These are phyloP conservation scores for Seminavis robusta DNA, from an alignment of 108 stramenopile genomes.

Conservation along the genomic window DNA sequence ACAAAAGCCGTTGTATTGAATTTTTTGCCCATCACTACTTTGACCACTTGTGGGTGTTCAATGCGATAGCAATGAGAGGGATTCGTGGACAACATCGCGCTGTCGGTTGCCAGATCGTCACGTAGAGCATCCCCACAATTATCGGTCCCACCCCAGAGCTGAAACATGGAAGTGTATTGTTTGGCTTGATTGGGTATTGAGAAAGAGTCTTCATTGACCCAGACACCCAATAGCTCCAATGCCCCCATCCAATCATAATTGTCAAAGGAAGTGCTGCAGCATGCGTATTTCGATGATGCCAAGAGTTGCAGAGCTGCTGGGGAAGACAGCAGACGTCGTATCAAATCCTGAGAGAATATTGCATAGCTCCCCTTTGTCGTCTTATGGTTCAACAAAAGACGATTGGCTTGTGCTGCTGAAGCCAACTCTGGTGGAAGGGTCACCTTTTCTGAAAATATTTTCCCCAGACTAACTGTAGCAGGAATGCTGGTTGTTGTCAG, in stretches of 20 bases:
- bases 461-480: neutral
- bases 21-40: too few species aligned
- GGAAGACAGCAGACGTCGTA: constrained; percentile 15
- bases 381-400: too few species aligned
- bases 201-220: too few species aligned
- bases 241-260: constrained; percentile 48
- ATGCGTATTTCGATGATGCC: constrained; percentile 38
- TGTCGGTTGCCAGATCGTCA: too few species aligned
- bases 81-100: constrained; percentile 27
- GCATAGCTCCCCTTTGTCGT: constrained; percentile 41
- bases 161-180: constrained; percentile 32
- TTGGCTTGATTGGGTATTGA: constrained; percentile 20
- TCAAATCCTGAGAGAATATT: constrained; percentile 14
- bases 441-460: neutral
- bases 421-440: too few species aligned
- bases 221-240: constrained; percentile 24
- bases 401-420: too few species aligned
- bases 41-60: constrained; percentile 18
- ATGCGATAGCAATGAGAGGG: constrained; percentile 16
- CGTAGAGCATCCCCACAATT: constrained; percentile 19
- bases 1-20: constrained; percentile 2
- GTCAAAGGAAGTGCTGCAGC: constrained; percentile 41
- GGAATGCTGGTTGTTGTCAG: neutral
- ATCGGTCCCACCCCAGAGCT: constrained; percentile 32
- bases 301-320: constrained; percentile 25